Evolutionary conservation across 2,329 filamentous ascomycete species (phyloP).

Genomic region (Microthyrium microscopicum): DNA sequence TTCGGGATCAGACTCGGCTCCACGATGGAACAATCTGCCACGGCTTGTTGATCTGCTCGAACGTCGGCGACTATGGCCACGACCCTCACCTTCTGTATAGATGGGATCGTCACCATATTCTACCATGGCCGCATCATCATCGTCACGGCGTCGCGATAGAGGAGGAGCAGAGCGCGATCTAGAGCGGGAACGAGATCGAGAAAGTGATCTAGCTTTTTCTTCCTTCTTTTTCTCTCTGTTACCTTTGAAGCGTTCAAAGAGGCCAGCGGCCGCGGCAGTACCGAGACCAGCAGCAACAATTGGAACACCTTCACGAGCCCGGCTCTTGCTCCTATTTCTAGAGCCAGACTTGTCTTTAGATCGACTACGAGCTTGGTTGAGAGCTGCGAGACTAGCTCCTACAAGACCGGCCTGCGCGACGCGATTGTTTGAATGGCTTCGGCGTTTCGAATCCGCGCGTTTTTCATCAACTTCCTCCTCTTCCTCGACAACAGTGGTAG

Average conservation of each 20-base stretch:
- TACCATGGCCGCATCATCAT: conserved; percentile 37
- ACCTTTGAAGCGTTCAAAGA: conserved; percentile 47
- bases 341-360: conserved; percentile 40
- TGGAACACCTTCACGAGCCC: conserved; percentile 38
- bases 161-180: conserved; percentile 23
- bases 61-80: conserved; percentile 25
- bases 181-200: conserved; percentile 28
- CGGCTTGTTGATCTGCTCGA: conserved; percentile 19
- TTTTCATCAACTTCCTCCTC: conserved; percentile 17
- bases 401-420: conserved; percentile 46
- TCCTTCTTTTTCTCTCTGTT: conserved; percentile 30
- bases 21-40: too few species aligned
- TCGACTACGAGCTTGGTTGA: conserved; percentile 39
- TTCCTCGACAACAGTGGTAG: conserved; percentile 17
- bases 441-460: conserved; percentile 30
- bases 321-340: conserved; percentile 35
- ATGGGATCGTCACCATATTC: conserved; percentile 49
- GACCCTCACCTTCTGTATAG: conserved; percentile 34
- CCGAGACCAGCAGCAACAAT: conserved; percentile 44
- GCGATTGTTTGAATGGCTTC: conserved; percentile 39
- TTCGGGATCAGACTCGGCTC: conserved; percentile 14
- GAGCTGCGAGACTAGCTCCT: conserved; percentile 44
- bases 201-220: conserved; percentile 14
- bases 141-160: conserved; percentile 27
- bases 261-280: conserved; percentile 41